Percentiles rank a stretch among this genome's conserved stretches.
These are phyloP conservation scores for Termitomyces titanicus DNA, from an alignment of 768 basidiomycete genomes.

Conservation along the genomic window DNA sequence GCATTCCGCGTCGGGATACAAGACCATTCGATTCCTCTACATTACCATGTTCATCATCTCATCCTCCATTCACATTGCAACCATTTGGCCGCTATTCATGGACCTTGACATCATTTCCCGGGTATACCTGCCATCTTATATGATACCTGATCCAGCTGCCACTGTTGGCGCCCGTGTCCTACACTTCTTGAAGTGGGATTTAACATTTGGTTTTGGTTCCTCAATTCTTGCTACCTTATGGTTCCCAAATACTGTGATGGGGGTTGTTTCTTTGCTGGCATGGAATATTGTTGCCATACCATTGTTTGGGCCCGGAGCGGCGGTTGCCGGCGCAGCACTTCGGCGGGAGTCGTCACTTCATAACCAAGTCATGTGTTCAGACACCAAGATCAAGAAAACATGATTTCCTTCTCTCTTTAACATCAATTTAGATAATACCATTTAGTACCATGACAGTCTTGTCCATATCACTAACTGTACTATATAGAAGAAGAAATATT, in stretches of 20 bases:
- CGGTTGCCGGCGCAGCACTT: constrained; percentile 41
- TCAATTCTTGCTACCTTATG: constrained; percentile 45
- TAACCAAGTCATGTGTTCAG: not conserved
- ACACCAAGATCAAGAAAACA: constrained; percentile 1
- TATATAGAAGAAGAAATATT: not conserved
- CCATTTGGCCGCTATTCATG: constrained; percentile 31
- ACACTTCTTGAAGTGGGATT: constrained; percentile 53
- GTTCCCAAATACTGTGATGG: constrained; percentile 34
- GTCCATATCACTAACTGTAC: not conserved
- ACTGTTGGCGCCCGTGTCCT: constrained; percentile 25
- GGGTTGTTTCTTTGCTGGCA: constrained; percentile 29
- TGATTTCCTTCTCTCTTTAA: not conserved
- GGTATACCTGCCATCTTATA: constrained; percentile 34
- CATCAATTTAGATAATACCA: too few species aligned
- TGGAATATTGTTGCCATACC: constrained; percentile 43
- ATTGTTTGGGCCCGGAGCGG: constrained; percentile 48
- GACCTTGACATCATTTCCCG: constrained; percentile 27
- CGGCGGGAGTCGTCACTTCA: constrained; percentile 40
- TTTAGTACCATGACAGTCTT: too few species aligned
- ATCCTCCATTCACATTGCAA: constrained; percentile 39
- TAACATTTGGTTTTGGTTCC: constrained; percentile 34
- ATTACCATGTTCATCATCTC: constrained; percentile 36
- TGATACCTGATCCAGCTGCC: constrained; percentile 21
- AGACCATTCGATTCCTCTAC: constrained; percentile 34
- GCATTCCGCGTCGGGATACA: constrained; percentile 31